These are phyloP conservation scores for Phytophthora podocarpi DNA, from an alignment of 352 stramenopile genomes.

Conservation along the genomic window DNA sequence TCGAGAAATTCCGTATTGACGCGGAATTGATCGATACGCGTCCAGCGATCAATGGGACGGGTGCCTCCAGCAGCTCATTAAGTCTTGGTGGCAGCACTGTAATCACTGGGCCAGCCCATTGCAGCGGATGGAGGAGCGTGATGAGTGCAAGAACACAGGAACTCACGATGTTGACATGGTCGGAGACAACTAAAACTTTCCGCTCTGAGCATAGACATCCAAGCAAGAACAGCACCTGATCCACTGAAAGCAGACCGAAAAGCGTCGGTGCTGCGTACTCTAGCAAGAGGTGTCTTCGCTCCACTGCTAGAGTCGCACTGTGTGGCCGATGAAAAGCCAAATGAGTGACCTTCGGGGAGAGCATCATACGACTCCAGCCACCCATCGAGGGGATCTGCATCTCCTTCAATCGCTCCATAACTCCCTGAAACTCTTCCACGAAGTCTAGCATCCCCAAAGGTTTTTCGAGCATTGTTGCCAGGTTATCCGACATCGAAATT, in stretches of 20 bases:
- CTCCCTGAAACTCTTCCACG: slow-evolving; percentile 61
- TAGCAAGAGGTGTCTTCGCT: slow-evolving; percentile 66
- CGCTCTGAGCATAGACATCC: slow-evolving; percentile 77
- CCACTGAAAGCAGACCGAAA: slow-evolving; percentile 75
- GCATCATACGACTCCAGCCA: slow-evolving; percentile 69
- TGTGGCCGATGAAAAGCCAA: slow-evolving; percentile 83
- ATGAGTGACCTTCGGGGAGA: slow-evolving; percentile 58
- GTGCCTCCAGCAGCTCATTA: slow-evolving; percentile 75
- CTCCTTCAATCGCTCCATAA: slow-evolving; percentile 60
- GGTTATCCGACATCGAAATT: slow-evolving; percentile 11
- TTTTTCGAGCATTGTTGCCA: slow-evolving; percentile 29
- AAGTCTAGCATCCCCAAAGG: slow-evolving; percentile 61
- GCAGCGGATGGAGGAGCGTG: slow-evolving; percentile 66
- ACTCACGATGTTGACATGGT: slow-evolving; percentile 79
- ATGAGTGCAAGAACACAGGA: slow-evolving; percentile 77
- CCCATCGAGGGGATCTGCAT: slow-evolving; percentile 79
- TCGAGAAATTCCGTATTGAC: slow-evolving; percentile 56
- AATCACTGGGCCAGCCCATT: slow-evolving; percentile 81
- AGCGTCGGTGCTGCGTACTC: slow-evolving; percentile 76
- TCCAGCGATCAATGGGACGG: slow-evolving; percentile 80
- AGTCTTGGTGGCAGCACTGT: slow-evolving; percentile 71
- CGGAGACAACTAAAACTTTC: slow-evolving; percentile 78
- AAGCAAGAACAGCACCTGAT: slow-evolving; percentile 80
- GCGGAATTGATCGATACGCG: slow-evolving; percentile 64
- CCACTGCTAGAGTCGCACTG: slow-evolving; percentile 54